Conservation (phyloP, 257 asterid genomes). For the Petunia secreta region DNA sequence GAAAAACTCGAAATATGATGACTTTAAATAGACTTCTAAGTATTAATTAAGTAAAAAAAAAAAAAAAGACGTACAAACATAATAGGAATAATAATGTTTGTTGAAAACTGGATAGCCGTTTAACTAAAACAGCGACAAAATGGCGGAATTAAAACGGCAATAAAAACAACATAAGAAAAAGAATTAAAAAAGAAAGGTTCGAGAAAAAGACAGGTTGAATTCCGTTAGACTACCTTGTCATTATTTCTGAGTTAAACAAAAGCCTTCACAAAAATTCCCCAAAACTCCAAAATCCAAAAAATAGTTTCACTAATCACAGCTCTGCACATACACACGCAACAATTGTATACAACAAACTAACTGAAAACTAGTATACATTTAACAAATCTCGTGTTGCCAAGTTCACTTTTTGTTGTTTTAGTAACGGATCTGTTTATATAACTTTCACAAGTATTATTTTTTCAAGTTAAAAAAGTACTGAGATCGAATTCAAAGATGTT, state of each 20-base stretch:
- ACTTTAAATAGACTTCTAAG: no score
- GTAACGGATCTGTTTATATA: slow-evolving; percentile 29
- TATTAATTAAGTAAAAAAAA: no score
- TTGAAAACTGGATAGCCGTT: not conserved
- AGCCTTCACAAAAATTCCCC: not conserved
- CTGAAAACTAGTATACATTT: not conserved
- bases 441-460: no score
- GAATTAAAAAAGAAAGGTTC: not conserved
- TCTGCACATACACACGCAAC: not conserved
- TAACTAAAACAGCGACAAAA: not conserved
- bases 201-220: slow-evolving; percentile 4
- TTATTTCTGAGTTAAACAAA: not conserved
- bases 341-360: not conserved
- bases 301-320: not conserved
- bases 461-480: not conserved
- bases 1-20: no score
- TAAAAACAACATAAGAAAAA: not conserved
- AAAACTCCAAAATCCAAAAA: not conserved
- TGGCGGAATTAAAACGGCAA: not conserved
- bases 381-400: not conserved
- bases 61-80: not conserved
- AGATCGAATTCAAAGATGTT: slow-evolving; percentile 57
- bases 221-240: slow-evolving; percentile 2
- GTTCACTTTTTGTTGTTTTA: not conserved
- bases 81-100: not conserved